These are phyloP conservation scores for Ustilago trichophora DNA, from an alignment of 1,284 basidiomycete genomes.

Conservation along the genomic window DNA sequence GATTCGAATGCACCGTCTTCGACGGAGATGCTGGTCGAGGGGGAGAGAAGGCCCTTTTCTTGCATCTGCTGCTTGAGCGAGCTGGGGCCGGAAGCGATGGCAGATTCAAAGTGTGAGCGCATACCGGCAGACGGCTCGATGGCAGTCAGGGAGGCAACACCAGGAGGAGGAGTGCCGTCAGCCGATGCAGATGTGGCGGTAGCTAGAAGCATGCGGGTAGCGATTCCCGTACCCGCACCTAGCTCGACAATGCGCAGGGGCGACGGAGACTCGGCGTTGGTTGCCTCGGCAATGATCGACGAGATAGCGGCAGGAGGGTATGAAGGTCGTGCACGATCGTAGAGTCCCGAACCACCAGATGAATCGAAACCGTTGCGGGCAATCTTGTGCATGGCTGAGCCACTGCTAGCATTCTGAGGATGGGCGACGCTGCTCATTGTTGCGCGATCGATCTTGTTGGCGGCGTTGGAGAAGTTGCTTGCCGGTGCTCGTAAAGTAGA, in stretches of 20 bases:
- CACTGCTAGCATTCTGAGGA: background rate
- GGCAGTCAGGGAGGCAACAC: slow-evolving; percentile 34
- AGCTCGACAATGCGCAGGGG: slow-evolving; percentile 59
- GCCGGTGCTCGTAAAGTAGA: background rate
- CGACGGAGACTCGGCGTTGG: slow-evolving; percentile 11
- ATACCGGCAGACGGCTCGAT: slow-evolving; percentile 56
- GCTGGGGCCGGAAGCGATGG: slow-evolving; percentile 23
- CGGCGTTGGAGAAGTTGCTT: background rate
- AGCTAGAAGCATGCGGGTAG: slow-evolving; percentile 53
- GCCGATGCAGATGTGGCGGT: slow-evolving; percentile 22
- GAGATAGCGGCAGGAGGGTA: slow-evolving; percentile 47
- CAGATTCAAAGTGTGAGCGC: slow-evolving; percentile 44
- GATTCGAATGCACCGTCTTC: slow-evolving; percentile 57
- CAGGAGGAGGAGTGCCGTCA: slow-evolving; percentile 33
- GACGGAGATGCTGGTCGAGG: slow-evolving; percentile 26
- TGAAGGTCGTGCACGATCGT: slow-evolving; percentile 54
- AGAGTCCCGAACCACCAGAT: slow-evolving; percentile 41
- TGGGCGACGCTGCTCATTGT: slow-evolving; percentile 17
- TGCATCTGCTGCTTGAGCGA: slow-evolving; percentile 33
- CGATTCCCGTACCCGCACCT: slow-evolving; percentile 61
- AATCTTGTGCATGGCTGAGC: slow-evolving; percentile 43
- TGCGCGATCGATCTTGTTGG: background rate
- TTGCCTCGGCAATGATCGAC: slow-evolving; percentile 35
- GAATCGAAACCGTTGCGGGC: slow-evolving; percentile 53
- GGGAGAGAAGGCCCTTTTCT: slow-evolving; percentile 29